Base-by-base conservation (phyloP, 768 basidiomycete species). In the Mycena rebaudengoi region DNA sequence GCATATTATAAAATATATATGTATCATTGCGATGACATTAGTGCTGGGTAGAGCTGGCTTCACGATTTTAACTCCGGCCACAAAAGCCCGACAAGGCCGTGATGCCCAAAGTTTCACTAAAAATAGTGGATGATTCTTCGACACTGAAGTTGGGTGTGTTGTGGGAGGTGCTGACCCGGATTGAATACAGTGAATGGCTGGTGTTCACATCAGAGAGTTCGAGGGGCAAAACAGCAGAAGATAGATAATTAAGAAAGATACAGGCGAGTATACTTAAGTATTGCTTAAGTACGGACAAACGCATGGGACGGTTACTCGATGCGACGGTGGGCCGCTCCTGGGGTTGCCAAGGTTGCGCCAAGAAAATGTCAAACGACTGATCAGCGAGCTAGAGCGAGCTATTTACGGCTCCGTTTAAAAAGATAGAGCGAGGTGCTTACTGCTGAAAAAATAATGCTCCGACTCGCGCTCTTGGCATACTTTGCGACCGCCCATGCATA, bases 11-110 rank as follows among this genome's bases (percentile, higher is more conserved):
- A n/a, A n/a, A n/a, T n/a, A n/a, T n/a, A n/a, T n/a, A n/a, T n/a
- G n/a, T n/a, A n/a, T n/a, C n/a, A n/a, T n/a, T n/a, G n/a, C n/a
- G n/a, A n/a, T n/a, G n/a, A n/a, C n/a, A n/a, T n/a, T n/a, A n/a
- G n/a, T n/a, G n/a, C n/a, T n/a, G n/a, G n/a, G n/a, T n/a, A n/a
- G n/a, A n/a, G n/a, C n/a, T n/a, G n/a, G n/a, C n/a, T n/a, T n/a
- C n/a, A n/a, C n/a, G n/a, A n/a, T n/a, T n/a, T n/a, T 52, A 52
- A 52, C 50, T 52, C 50, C 51, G 51, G 51, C 51, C 39, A 53
- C 51, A 53, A 53, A 53, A 53, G 37, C 37, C 51, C 51, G 37
- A 53, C 37, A 53, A 53, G 51, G 51, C 51, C 26, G 41, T 39
- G 50, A 53, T 53, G 51, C 26, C 51, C 39, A 28, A 40, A 40